Percentiles rank a stretch among this genome's conserved stretches.
Conservation (phyloP, 2,329 filamentous ascomycete genomes). For the Clathrospora elynae region DNA sequence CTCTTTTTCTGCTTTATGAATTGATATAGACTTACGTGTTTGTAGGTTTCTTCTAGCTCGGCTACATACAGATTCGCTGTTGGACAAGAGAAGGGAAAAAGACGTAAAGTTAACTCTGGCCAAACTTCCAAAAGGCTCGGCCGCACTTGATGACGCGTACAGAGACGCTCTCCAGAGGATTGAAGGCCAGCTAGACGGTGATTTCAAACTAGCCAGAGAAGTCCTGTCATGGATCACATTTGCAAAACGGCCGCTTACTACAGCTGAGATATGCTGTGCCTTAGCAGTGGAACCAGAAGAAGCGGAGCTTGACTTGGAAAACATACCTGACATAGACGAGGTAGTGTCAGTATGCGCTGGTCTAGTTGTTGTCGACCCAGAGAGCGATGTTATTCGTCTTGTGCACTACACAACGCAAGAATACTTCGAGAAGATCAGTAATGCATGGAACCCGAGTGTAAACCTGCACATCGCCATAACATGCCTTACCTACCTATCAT, state of each 20-base stretch:
- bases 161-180: constrained; percentile 42
- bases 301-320: constrained; percentile 10
- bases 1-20: neutral
- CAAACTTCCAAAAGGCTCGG: constrained; percentile 10
- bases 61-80: constrained; percentile 15
- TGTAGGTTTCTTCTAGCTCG: constrained; percentile 18
- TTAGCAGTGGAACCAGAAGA: constrained; percentile 14
- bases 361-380: constrained; percentile 22
- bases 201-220: constrained; percentile 44
- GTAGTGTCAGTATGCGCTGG: constrained; percentile 27
- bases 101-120: constrained; percentile 7
- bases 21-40: constrained; percentile 1
- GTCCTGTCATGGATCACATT: constrained; percentile 21
- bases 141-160: constrained; percentile 14
- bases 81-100: constrained; percentile 9
- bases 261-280: constrained; percentile 18
- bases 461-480: constrained; percentile 25
- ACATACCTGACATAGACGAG: constrained; percentile 14
- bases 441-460: constrained; percentile 32
- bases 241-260: constrained; percentile 20
- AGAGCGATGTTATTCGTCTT: constrained; percentile 31
- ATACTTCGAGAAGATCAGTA: constrained; percentile 31
- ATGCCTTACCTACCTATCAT: constrained; percentile 41
- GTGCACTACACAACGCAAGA: constrained; percentile 35
- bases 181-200: constrained; percentile 40